phyloP scores from a whole-genome alignment of 768 basidiomycete species.

The Podaxis carcinomalis region DNA sequence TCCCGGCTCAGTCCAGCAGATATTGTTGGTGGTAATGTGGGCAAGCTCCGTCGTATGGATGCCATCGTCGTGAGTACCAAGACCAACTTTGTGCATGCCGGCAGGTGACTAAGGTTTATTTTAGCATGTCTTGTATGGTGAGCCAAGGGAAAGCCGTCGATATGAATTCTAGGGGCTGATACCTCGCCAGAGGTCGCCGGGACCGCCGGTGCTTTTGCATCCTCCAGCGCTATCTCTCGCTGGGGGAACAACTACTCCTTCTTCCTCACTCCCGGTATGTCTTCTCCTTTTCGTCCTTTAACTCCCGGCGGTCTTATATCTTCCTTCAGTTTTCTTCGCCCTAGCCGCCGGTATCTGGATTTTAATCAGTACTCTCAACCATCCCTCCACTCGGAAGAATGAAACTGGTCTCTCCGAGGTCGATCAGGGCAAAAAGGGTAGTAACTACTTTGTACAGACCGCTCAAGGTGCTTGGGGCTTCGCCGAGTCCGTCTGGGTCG shows the following conservation, averaged over 20 bases:
- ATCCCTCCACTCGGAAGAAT: slow-evolving; percentile 20
- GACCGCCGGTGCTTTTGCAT: slow-evolving; percentile 25
- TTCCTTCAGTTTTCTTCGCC: slow-evolving; percentile 21
- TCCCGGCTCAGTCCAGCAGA: slow-evolving; percentile 22
- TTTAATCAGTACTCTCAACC: slow-evolving; percentile 20
- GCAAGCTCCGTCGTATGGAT: slow-evolving; percentile 29
- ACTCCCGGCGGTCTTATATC: neutral
- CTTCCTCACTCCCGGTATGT: slow-evolving; percentile 23
- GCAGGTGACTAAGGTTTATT: neutral
- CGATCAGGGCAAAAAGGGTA: slow-evolving; percentile 12
- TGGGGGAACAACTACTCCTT: slow-evolving; percentile 31
- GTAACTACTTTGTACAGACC: slow-evolving; percentile 23
- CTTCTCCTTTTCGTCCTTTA: neutral
- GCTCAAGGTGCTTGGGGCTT: slow-evolving; percentile 19
- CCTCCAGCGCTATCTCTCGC: slow-evolving; percentile 25
- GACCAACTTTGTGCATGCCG: neutral
- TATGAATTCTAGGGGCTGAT: neutral
- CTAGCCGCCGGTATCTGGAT: slow-evolving; percentile 25
- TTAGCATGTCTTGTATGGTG: slow-evolving; percentile 27
- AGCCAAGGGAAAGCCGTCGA: neutral
- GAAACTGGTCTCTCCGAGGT: slow-evolving; percentile 19
- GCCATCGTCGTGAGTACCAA: slow-evolving; percentile 21
- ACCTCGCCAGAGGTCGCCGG: slow-evolving; percentile 22
- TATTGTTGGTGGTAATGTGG: slow-evolving; percentile 28
- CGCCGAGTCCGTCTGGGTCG: slow-evolving; percentile 24